Evolutionary conservation across 768 basidiomycete species (phyloP), one percentile per base, ranked within the genome.

Genomic region (Calocera viscosa): DNA sequence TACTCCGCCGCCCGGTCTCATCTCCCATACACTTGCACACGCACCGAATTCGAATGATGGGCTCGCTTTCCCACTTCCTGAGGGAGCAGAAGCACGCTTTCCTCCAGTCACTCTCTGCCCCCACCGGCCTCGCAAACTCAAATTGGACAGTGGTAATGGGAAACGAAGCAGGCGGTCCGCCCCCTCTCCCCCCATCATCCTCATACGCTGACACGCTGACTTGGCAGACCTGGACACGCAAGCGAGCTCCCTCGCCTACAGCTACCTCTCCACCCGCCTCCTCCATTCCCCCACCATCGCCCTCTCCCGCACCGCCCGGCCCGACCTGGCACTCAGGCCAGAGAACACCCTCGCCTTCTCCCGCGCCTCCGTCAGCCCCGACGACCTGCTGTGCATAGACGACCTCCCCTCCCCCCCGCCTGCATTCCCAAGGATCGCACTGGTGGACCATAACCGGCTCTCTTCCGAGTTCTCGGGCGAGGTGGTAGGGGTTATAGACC

Each of bases 71-170:
- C 1, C 72, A 73, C 7, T 82, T 81, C 70, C 74, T 86, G 17
- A 33, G 64, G n/a, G 72, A 73, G 26, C 76, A 84, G 67, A 91
- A 89, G 74, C 72, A 77, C 28, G 76, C 74, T 28, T 96, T 90
- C 72, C 75, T 94, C 24, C n/a, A n/a, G n/a, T n/a, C n/a, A n/a
- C n/a, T n/a, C n/a, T n/a, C n/a, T n/a, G n/a, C n/a, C n/a, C n/a
- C n/a, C n/a, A n/a, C n/a, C n/a, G n/a, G n/a, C n/a, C n/a, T n/a
- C n/a, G n/a, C n/a, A n/a, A n/a, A n/a, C n/a, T n/a, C n/a, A n/a
- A n/a, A n/a, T 80, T 98, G 94, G 94, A 88, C 84, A 0, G 80
- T 96, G 3, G 88, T 86, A 0, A 90, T 94, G 86, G 94, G 95
- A 0, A 99, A 99, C 75, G 95, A 98, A 76, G 92, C 95, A 16